Conservation (phyloP, 352 stramenopile species). For the Achlya hypogyna region DNA sequence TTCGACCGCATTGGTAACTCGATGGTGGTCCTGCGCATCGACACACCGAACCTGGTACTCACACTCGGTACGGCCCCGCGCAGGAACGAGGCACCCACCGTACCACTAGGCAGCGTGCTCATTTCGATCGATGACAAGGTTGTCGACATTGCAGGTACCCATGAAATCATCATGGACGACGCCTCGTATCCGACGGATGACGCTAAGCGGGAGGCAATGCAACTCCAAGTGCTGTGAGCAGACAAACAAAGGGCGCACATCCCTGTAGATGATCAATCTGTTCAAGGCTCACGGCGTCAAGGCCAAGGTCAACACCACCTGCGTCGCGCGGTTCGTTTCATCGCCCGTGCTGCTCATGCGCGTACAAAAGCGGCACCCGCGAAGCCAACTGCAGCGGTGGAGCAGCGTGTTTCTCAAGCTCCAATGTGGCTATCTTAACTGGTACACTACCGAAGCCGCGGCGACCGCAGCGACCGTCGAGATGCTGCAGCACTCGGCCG, state of each 20-base stretch:
- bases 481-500: constrained; percentile 9
- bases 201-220: not conserved
- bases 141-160: not conserved
- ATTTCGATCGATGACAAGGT: constrained; percentile 1
- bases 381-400: constrained; percentile 6
- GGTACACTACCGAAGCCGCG: not conserved
- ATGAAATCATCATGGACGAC: not conserved
- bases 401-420: constrained; percentile 7
- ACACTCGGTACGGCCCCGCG: not conserved
- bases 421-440: constrained; percentile 18
- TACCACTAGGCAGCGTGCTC: constrained; percentile 5
- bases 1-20: constrained; percentile 18
- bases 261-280: constrained; percentile 17
- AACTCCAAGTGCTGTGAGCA: constrained; percentile 2
- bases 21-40: constrained; percentile 10
- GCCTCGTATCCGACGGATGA: not conserved
- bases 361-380: constrained; percentile 1
- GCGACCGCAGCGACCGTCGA: constrained; percentile 6
- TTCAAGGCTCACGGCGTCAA: constrained; percentile 17
- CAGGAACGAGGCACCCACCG: not conserved
- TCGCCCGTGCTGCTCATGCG: not conserved
- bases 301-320: not conserved
- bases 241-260: not conserved
- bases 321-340: not conserved
- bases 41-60: not conserved